These are phyloP conservation scores for Penicillium bialowiezense DNA, from an alignment of 495 filamentous ascomycete species.

Conservation along the genomic window DNA sequence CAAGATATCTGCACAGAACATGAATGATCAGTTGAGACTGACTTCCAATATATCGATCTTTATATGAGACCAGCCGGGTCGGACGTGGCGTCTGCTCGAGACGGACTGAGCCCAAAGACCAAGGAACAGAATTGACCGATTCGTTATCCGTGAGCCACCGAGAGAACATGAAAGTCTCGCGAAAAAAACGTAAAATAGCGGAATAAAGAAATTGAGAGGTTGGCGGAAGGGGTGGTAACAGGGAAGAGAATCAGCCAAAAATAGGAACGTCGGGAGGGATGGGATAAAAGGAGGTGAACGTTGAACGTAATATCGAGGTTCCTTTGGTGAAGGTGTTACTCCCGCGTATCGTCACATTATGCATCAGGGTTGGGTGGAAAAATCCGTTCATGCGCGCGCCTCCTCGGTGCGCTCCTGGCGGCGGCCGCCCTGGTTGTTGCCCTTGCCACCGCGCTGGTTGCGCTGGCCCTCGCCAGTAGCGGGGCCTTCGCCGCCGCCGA, in stretches of 20 bases:
- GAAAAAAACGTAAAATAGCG: conserved; percentile 14
- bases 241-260: conserved; percentile 11
- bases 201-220: conserved; percentile 13
- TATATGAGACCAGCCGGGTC: not conserved
- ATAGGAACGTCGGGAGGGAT: conserved; percentile 20
- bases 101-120: conserved; percentile 3
- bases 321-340: conserved; percentile 9
- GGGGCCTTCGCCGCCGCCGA: conserved; percentile 50
- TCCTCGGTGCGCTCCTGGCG: conserved; percentile 43
- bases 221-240: conserved; percentile 9
- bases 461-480: conserved; percentile 36
- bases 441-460: conserved; percentile 48
- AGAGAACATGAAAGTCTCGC: conserved; percentile 7
- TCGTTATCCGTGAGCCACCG: not conserved
- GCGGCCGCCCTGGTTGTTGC: conserved; percentile 38
- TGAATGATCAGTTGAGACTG: not conserved
- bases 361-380: conserved; percentile 16
- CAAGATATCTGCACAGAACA: not conserved
- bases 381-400: conserved; percentile 36
- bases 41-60: not conserved
- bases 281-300: conserved; percentile 9
- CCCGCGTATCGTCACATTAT: conserved; percentile 24
- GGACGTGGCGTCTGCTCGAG: not conserved
- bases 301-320: conserved; percentile 20
- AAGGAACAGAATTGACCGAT: conserved; percentile 3